Conservation (phyloP, 768 basidiomycete genomes). For the Mycena rosella region DNA sequence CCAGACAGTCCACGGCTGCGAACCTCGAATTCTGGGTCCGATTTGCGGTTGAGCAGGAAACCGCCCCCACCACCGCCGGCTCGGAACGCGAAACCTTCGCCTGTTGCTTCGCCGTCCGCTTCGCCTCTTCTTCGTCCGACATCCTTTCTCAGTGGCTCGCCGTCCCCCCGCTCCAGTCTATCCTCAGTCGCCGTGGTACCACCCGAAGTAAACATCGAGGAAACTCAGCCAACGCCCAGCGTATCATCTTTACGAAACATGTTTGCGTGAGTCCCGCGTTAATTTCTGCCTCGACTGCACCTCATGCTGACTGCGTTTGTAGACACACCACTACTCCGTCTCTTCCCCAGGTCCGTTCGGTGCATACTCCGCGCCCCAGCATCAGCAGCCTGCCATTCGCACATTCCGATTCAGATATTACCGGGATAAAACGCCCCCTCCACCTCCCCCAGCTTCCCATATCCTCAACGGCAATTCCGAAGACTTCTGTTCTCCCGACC, state of each 20-base stretch:
- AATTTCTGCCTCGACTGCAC: not conserved
- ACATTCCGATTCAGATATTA: constrained; percentile 33
- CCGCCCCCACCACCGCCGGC: constrained; percentile 75
- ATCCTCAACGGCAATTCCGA: constrained; percentile 35
- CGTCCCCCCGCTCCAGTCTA: constrained; percentile 19
- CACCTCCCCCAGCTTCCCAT: constrained; percentile 33
- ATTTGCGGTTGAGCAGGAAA: constrained; percentile 63
- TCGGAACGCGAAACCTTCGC: constrained; percentile 52
- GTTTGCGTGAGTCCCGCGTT: constrained; percentile 60
- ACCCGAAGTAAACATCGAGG: constrained; percentile 25
- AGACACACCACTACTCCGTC: constrained; percentile 25
- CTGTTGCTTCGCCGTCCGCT: constrained; percentile 55
- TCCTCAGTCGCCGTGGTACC: constrained; percentile 11
- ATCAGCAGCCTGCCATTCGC: constrained; percentile 39
- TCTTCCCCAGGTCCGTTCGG: constrained; percentile 1
- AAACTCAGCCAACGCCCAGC: constrained; percentile 40
- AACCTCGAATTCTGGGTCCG: constrained; percentile 66
- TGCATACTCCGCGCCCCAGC: constrained; percentile 32
- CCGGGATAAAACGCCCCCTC: constrained; percentile 37
- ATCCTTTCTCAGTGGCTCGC: constrained; percentile 26
- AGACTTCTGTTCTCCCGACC: constrained; percentile 29
- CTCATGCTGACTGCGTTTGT: constrained; percentile 30
- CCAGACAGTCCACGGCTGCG: constrained; percentile 53
- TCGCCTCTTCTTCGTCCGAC: constrained; percentile 69
- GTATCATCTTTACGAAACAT: constrained; percentile 59